Evolutionary conservation across 2,329 filamentous ascomycete genomes (phyloP).

Genomic region (Diaporthe caulivora): DNA sequence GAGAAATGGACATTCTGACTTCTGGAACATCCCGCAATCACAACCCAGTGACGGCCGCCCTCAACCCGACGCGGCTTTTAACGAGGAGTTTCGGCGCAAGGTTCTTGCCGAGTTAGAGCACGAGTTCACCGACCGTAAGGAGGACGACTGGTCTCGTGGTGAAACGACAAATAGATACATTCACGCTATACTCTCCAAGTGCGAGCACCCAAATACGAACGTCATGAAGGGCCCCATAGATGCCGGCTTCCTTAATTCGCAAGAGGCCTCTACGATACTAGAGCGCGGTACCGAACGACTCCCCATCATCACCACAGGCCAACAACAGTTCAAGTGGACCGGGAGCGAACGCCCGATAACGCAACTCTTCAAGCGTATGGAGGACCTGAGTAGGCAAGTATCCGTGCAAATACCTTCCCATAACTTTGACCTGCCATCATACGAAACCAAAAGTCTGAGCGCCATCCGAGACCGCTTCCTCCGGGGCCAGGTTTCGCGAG

Average conservation of each 20-base stretch:
- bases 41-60: slow-evolving; percentile 7
- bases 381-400: slow-evolving; percentile 45
- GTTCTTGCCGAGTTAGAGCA: slow-evolving; percentile 35
- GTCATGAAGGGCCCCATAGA: slow-evolving; percentile 36
- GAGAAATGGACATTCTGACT: neutral
- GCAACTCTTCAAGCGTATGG: slow-evolving; percentile 46
- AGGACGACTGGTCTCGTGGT: slow-evolving; percentile 38
- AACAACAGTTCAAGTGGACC: slow-evolving; percentile 46
- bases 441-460: slow-evolving; percentile 42
- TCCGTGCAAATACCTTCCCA: slow-evolving; percentile 47
- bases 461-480: slow-evolving; percentile 44
- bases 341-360: slow-evolving; percentile 42
- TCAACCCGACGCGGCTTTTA: slow-evolving; percentile 12
- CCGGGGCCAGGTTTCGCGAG: slow-evolving; percentile 28
- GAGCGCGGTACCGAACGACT: slow-evolving; percentile 32
- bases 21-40: neutral
- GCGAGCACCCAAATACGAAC: slow-evolving; percentile 37
- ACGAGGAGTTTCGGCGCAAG: slow-evolving; percentile 36
- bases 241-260: slow-evolving; percentile 33
- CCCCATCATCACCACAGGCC: slow-evolving; percentile 44
- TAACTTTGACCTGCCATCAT: slow-evolving; percentile 42
- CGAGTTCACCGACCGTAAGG: slow-evolving; percentile 37
- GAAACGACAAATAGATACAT: slow-evolving; percentile 39
- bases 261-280: slow-evolving; percentile 35
- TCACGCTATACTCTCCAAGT: slow-evolving; percentile 38